Evolutionary conservation across 2,329 filamentous ascomycete species (phyloP).

Genomic region (Ceratocystis alfenasii): DNA sequence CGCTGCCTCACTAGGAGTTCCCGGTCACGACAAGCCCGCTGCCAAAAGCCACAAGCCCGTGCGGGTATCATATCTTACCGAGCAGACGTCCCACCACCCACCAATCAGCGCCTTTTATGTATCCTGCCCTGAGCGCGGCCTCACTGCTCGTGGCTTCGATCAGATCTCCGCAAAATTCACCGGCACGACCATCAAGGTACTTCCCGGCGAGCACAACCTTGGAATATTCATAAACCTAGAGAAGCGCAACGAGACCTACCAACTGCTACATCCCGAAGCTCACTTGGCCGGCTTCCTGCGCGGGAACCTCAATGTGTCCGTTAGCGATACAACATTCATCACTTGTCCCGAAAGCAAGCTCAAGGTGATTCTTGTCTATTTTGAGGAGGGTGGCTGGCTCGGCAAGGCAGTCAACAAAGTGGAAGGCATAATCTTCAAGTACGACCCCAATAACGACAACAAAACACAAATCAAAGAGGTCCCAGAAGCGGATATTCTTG

Average conservation of each 20-base stretch:
- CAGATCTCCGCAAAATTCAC: constrained; percentile 97
- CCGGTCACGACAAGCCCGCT: constrained; percentile 35
- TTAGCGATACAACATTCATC: constrained; percentile 79
- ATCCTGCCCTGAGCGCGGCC: constrained; percentile 79
- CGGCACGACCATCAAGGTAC: constrained; percentile 83
- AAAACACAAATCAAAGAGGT: constrained; percentile 75
- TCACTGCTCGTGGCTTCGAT: constrained; percentile 81
- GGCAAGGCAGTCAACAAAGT: constrained; percentile 85
- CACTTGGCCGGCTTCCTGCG: constrained; percentile 79
- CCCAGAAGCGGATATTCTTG: constrained; percentile 70
- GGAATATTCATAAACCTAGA: constrained; percentile 89
- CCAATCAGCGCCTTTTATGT: constrained; percentile 94
- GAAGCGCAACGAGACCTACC: constrained; percentile 78
- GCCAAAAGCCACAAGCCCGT: constrained; percentile 42
- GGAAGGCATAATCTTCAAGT: constrained; percentile 79
- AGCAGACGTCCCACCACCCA: constrained; percentile 96
- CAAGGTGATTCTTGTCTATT: constrained; percentile 84
- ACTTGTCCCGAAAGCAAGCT: constrained; percentile 81
- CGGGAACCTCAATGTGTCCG: constrained; percentile 77
- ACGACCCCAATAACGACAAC: constrained; percentile 75
- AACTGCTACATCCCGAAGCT: constrained; percentile 87
- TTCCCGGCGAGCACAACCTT: constrained; percentile 82
- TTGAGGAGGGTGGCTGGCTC: constrained; percentile 81
- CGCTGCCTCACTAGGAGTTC: constrained; percentile 40
- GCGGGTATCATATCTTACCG: constrained; percentile 84